Evolutionary conservation across 2,329 filamentous ascomycete species (phyloP), one percentile per base, ranked within the genome.

Genomic region (Sporothrix brasiliensis): DNA sequence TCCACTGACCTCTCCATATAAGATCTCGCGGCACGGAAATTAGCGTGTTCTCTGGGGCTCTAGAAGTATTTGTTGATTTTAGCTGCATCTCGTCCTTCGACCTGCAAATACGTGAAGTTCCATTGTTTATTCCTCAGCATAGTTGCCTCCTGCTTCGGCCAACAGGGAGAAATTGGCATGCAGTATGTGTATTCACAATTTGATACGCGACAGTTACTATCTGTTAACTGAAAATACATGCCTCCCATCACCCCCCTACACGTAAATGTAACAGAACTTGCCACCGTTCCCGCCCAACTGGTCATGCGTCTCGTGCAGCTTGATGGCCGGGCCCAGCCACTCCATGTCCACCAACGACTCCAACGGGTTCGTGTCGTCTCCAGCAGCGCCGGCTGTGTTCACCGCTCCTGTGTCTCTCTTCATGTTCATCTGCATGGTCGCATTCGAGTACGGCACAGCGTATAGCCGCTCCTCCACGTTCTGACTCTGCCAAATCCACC

Each of bases 401-500:
- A 34, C 34, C 34, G 4, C 34, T 34, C 27, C 39, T n/a, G 30
- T 27, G 2, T 63, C 39, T 10, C 41, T 39, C 58, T 56, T 70
- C 67, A 70, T 70, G 44, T 49, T 34, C 70, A 70, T 68, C 1
- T 77, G 67, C 21, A 75, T 70, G 7, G 74, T 74, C 41, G 77
- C 77, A 69, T 78, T 77, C 49, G 63, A 52, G 71, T 77, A 78
- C 3, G 70, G 68, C 16, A 71, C 47, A 9, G 54, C 61, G 1
- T 50, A 61, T 34, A 81, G 71, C 9, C 80, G 77, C 10, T 73
- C 75, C 14, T 77, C 77, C 6, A 77, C 76, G 70, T 81, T 79
- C 71, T 80, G 79, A 77, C 79, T 80, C 75, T 81, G 80, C 80
- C 80, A 81, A 69, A 80, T 78, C 79, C 79, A 81, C 79, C 79